Percentiles rank a stretch among this genome's conserved stretches.
phyloP scores from a whole-genome alignment of 305 asterid genomes.

The Striga hermonthica region DNA sequence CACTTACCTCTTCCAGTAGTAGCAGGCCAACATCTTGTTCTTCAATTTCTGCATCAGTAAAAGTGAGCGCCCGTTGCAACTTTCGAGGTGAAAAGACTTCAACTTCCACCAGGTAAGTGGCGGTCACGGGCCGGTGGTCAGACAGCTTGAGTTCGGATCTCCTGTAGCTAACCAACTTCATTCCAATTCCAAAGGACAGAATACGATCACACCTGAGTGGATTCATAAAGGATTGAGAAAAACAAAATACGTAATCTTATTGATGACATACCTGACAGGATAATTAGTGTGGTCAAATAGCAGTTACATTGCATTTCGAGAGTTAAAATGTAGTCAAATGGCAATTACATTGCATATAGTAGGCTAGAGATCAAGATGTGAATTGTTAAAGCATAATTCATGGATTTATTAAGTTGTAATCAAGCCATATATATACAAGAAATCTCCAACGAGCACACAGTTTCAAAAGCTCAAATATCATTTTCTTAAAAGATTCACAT shows the following conservation, averaged over 20 bases:
- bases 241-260: neutral
- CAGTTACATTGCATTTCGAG: too few relatives aligned
- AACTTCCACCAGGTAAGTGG: constrained; percentile 69
- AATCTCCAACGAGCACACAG: too few relatives aligned
- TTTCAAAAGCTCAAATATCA: too few relatives aligned
- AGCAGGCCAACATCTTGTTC: constrained; percentile 48
- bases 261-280: too few relatives aligned
- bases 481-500: too few relatives aligned
- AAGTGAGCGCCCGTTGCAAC: constrained; percentile 81
- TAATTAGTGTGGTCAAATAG: too few relatives aligned
- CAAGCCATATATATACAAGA: too few relatives aligned
- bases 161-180: constrained; percentile 58
- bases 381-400: too few relatives aligned
- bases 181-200: constrained; percentile 73
- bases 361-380: too few relatives aligned
- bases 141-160: constrained; percentile 75
- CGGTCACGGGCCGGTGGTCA: constrained; percentile 91
- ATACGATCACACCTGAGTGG: constrained; percentile 84
- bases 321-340: too few relatives aligned
- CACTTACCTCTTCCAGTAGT: constrained; percentile 50
- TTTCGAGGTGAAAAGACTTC: constrained; percentile 84
- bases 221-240: constrained; percentile 11
- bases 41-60: constrained; percentile 81
- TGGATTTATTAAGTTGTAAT: too few relatives aligned
- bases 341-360: too few relatives aligned